phyloP scores from a whole-genome alignment of 1,139 yeast species.

The Geotrichum citri-aurantii region DNA sequence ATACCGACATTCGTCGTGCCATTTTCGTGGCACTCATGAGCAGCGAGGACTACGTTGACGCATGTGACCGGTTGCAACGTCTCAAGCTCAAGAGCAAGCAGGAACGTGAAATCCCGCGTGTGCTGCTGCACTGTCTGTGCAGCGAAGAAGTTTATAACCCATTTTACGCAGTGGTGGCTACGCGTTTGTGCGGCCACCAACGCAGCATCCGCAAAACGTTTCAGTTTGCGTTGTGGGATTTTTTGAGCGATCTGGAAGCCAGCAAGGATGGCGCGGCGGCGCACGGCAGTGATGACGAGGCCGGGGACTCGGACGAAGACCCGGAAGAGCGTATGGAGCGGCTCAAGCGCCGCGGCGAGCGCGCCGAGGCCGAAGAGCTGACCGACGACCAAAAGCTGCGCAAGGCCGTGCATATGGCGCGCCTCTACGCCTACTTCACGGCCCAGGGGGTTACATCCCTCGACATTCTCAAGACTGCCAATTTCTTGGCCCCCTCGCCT shows the following conservation, averaged over 20 bases:
- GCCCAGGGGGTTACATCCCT: conserved; percentile 69
- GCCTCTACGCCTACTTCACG: conserved; percentile 69
- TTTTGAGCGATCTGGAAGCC: conserved; percentile 59
- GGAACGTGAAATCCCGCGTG: conserved; percentile 80
- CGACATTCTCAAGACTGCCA: conserved; percentile 65
- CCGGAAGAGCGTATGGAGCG: conserved; percentile 17
- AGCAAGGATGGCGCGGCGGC: conserved; percentile 39
- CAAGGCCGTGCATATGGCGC: conserved; percentile 64
- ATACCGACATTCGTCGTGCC: conserved; percentile 90
- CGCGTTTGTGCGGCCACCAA: conserved; percentile 65
- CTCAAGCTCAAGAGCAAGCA: conserved; percentile 75
- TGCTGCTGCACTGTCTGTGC: conserved; percentile 77
- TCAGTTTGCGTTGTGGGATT: conserved; percentile 88
- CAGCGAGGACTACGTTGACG: conserved; percentile 86
- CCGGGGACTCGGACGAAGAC: conserved; percentile 24
- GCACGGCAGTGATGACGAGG: conserved; percentile 34
- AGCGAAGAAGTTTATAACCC: conserved; percentile 86
- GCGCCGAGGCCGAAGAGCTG: conserved; percentile 4
- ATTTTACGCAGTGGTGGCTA: conserved; percentile 76
- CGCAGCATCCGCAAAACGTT: conserved; percentile 70
- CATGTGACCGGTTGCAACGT: conserved; percentile 74
- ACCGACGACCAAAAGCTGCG: conserved; percentile 48
- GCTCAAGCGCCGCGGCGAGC: conserved; percentile 4
- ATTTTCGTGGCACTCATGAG: conserved; percentile 92
- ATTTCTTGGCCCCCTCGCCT: conserved; percentile 64